Evolutionary conservation across 73 alveolate species (phyloP).

Genomic region (Paramecium primaurelia): DNA sequence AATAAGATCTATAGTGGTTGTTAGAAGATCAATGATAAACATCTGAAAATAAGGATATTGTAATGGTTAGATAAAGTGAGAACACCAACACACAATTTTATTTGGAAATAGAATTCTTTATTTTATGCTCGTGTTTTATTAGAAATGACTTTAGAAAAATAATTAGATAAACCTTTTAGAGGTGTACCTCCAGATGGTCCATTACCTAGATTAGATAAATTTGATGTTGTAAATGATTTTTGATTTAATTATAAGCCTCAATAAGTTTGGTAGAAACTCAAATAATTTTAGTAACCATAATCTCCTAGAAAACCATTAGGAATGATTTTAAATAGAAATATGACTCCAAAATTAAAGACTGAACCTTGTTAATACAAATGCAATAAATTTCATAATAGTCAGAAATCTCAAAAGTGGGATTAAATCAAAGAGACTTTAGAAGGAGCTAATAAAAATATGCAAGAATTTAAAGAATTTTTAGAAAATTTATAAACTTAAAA

Average conservation of each 20-base stretch:
- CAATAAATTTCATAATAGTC: background rate
- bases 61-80: constrained; percentile 38
- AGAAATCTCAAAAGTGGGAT: background rate
- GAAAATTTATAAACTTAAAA: background rate
- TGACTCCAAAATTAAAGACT: background rate
- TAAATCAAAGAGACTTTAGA: constrained; percentile 1
- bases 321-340: background rate
- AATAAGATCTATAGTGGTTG: background rate
- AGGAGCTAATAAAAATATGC: constrained; percentile 47
- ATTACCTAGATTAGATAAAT: constrained; percentile 70
- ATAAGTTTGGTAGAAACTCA: background rate
- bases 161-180: constrained; percentile 83
- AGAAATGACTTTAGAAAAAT: constrained; percentile 76
- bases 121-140: constrained; percentile 77
- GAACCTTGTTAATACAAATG: background rate
- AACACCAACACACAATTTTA: constrained; percentile 71
- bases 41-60: background rate
- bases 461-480: constrained; percentile 31
- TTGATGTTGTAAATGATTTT: background rate
- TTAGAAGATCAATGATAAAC: background rate
- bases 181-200: constrained; percentile 91
- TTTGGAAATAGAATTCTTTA: constrained; percentile 91
- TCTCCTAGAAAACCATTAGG: background rate
- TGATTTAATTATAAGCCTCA: background rate
- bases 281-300: background rate